A percentile compares a stretch with the other conserved stretches of the same genome.
These are phyloP conservation scores for Syzygium grande DNA, from an alignment of 345 rosid genomes.

Conservation along the genomic window DNA sequence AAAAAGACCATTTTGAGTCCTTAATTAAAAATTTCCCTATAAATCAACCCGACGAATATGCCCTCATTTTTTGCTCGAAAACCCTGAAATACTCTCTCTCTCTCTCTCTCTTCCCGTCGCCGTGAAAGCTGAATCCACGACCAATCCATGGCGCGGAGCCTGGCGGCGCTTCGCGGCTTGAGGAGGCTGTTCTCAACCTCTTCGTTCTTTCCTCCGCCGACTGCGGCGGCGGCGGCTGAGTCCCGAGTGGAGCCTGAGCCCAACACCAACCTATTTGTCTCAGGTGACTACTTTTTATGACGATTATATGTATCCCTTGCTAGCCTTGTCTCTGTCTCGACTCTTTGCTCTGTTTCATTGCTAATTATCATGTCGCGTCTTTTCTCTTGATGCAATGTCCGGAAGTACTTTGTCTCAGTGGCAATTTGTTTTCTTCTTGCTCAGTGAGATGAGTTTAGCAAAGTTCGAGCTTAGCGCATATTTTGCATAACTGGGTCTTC, in stretches of 20 bases:
- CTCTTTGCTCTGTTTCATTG: not conserved
- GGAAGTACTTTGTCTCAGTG: not conserved
- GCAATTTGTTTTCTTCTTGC: not conserved
- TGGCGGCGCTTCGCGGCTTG: conserved; percentile 31
- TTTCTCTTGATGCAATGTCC: not conserved
- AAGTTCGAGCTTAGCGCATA: not conserved
- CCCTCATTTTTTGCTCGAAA: not conserved
- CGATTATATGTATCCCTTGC: not conserved
- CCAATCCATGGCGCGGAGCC: conserved; percentile 23
- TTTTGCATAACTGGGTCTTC: not conserved
- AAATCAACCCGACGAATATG: not conserved
- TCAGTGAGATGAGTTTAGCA: not conserved
- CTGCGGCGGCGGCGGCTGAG: conserved; percentile 4
- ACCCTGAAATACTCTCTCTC: not conserved
- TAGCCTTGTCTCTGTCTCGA: not conserved
- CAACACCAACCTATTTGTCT: conserved; percentile 67
- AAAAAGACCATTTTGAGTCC: no score
- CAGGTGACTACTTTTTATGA: conserved; percentile 19
- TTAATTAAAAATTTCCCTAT: no score
- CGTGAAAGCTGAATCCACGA: not conserved
- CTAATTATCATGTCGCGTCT: not conserved
- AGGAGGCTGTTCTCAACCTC: conserved; percentile 40
- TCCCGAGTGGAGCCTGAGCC: conserved; percentile 65
- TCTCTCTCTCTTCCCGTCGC: not conserved
- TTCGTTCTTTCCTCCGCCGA: conserved; percentile 17